Evolutionary conservation across 345 rosid genomes (phyloP), one percentile per base, ranked within the genome.

Genomic region (Boechera stricta): DNA sequence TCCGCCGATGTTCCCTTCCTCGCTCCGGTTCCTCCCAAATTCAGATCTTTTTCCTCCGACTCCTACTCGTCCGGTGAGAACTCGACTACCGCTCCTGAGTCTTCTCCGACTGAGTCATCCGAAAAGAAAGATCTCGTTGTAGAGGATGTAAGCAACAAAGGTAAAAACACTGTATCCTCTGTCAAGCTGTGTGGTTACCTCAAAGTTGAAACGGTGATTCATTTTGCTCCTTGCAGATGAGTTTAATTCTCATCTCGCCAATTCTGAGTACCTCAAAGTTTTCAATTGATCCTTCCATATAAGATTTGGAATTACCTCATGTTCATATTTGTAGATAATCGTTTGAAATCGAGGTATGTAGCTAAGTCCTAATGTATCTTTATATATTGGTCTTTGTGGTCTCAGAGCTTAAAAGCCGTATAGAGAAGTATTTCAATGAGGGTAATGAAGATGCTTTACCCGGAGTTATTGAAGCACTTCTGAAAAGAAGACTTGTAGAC

Each of bases 371-470:
- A 61, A 33, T 71, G 53, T 35, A 47, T 42, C 28, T 47, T 15
- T 6, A 52, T 45, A 5, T 38, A 6, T 65, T 57, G 59, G 64
- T 72, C 31, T 73, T 49, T 75, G 77, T 74, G 69, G 55, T 81
- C 32, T 51, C 77, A 92, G 97, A 94, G 84, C 83, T 94, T 48
- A 92, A 87, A 74, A 57, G 57, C 38, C 82, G 74, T 67, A 78
- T 94, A 55, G 86, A 89, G 42, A 87, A 89, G 82, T 94, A 92
- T 80, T 89, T 90, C 78, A 78, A 85, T 5, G 76, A 69, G 63
- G 97, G 96, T 1, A 86, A 90, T 28, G 98, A 92, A 68, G 92
- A 89, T 61, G 89, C 85, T 47, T 86, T 94, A 1, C 94, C 94
- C 7, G 60, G 81, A 3, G 83, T 90, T 74, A 64, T 90, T 47